phyloP scores from a whole-genome alignment of 345 rosid species.

The Populus tremula region DNA sequence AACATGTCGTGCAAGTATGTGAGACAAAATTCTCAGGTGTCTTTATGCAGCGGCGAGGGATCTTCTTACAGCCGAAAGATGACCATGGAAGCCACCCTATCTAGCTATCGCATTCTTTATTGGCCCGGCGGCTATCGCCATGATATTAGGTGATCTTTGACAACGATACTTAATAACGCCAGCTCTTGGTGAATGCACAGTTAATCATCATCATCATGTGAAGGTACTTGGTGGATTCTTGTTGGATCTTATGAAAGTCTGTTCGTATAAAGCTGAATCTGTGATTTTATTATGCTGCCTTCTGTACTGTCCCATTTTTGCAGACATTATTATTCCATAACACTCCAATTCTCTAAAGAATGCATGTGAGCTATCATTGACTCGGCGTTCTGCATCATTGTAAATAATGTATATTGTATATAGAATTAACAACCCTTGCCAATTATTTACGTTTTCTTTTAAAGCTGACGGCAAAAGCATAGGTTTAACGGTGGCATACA shows the following conservation, averaged over 20 bases:
- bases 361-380: neutral
- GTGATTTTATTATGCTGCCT: neutral
- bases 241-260: neutral
- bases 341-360: neutral
- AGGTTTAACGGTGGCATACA: no score
- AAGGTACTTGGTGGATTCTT: constrained; percentile 2
- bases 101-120: constrained; percentile 12
- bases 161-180: constrained; percentile 16
- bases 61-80: constrained; percentile 5
- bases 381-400: neutral
- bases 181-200: constrained; percentile 1
- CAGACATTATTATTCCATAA: neutral
- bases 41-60: constrained; percentile 17
- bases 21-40: constrained; percentile 11
- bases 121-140: constrained; percentile 36
- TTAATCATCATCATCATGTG: neutral
- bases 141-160: constrained; percentile 12
- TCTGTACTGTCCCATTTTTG: neutral
- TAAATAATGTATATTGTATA: neutral
- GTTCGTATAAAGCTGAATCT: neutral
- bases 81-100: constrained; percentile 19
- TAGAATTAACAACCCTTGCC: neutral
- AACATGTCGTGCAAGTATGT: constrained; percentile 4
- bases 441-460: no score
- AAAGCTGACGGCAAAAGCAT: neutral